Evolutionary conservation across 2,329 filamentous ascomycete species (phyloP).

Genomic region (Verticillium zaregamsianum): DNA sequence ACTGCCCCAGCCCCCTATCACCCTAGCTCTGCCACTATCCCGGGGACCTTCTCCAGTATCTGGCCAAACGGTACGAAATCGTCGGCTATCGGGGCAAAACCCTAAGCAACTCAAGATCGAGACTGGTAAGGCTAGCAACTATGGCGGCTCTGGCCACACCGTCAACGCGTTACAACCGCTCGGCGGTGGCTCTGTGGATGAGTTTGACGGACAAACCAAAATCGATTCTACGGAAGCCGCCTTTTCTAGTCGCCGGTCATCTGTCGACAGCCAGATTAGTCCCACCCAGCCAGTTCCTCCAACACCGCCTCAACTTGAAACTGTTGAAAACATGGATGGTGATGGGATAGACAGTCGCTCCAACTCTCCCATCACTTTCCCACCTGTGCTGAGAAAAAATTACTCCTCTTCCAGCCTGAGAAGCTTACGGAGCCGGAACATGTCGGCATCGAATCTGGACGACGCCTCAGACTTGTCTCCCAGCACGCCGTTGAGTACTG

Average conservation of each 20-base stretch:
- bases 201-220: not conserved
- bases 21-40: slow-evolving; percentile 10
- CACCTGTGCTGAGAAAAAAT: slow-evolving; percentile 57
- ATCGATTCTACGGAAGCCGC: not conserved
- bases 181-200: not conserved
- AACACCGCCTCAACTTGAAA: slow-evolving; percentile 21
- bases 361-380: slow-evolving; percentile 47
- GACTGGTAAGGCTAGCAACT: slow-evolving; percentile 40
- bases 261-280: slow-evolving; percentile 5
- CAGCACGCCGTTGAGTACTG: slow-evolving; percentile 68
- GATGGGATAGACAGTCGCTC: slow-evolving; percentile 36
- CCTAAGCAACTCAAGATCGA: slow-evolving; percentile 85
- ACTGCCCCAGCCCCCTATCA: slow-evolving; percentile 38
- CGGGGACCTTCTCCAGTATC: slow-evolving; percentile 24
- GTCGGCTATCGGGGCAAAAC: slow-evolving; percentile 77
- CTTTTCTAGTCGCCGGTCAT: not conserved
- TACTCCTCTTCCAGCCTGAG: slow-evolving; percentile 67
- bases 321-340: slow-evolving; percentile 27
- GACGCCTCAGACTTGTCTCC: slow-evolving; percentile 65
- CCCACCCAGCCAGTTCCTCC: slow-evolving; percentile 11
- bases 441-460: slow-evolving; percentile 61
- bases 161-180: not conserved
- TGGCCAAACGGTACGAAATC: slow-evolving; percentile 59
- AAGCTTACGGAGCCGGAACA: slow-evolving; percentile 69
- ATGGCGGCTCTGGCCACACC: not conserved